phyloP scores from a whole-genome alignment of 2,329 filamentous ascomycete genomes.

The Pseudocercospora crystallina region DNA sequence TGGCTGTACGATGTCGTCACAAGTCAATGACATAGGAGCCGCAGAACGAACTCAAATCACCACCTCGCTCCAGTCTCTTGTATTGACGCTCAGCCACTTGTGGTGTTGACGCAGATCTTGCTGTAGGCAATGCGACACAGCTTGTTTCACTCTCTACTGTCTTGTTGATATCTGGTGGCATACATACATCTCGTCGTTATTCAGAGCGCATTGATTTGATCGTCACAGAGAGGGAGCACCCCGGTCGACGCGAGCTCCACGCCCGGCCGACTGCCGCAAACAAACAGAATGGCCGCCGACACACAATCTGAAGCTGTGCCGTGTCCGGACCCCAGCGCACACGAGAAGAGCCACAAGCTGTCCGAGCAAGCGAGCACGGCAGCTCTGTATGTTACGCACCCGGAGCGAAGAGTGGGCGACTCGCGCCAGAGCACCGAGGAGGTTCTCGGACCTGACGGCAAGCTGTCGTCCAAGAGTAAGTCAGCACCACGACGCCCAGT shows the following conservation, averaged over 20 bases:
- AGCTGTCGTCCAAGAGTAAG: slow-evolving; percentile 59
- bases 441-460: slow-evolving; percentile 53
- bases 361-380: slow-evolving; percentile 59
- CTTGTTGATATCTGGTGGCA: too few relatives aligned
- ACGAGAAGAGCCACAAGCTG: slow-evolving; percentile 42
- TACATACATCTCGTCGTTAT: too few relatives aligned
- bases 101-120: too few relatives aligned
- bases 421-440: slow-evolving; percentile 28
- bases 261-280: not conserved
- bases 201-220: too few relatives aligned
- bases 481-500: slow-evolving; percentile 16
- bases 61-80: too few relatives aligned
- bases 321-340: slow-evolving; percentile 48
- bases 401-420: slow-evolving; percentile 26
- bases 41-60: too few relatives aligned
- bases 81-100: too few relatives aligned
- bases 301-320: slow-evolving; percentile 9
- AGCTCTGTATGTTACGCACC: slow-evolving; percentile 57
- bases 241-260: slow-evolving; percentile 1
- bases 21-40: too few relatives aligned
- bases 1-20: too few relatives aligned
- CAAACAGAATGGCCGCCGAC: slow-evolving; percentile 21
- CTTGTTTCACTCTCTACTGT: too few relatives aligned
- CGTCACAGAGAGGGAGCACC: too few relatives aligned
- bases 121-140: too few relatives aligned